A percentile compares a stretch with the other conserved stretches of the same genome.
Conservation (phyloP, 2,329 filamentous ascomycete species). For the Lizonia empirigonia region DNA sequence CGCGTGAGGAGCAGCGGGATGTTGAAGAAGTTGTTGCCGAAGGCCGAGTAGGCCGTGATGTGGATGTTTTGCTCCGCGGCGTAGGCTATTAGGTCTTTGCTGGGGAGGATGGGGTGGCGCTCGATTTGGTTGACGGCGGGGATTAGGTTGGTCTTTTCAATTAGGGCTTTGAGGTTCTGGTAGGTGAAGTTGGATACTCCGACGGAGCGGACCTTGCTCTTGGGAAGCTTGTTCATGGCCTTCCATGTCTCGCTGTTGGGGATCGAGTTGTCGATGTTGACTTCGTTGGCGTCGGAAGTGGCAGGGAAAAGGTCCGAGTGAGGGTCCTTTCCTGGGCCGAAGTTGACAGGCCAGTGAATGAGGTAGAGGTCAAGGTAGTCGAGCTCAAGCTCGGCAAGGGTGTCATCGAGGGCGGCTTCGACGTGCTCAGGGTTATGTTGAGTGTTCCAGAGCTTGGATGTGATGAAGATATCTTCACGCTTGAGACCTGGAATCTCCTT, state of each 20-base stretch:
- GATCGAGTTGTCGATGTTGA: slow-evolving; percentile 42
- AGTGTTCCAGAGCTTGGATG: slow-evolving; percentile 89
- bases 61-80: slow-evolving; percentile 41
- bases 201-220: slow-evolving; percentile 44
- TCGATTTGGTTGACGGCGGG: slow-evolving; percentile 42
- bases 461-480: slow-evolving; percentile 51
- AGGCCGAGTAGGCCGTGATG: slow-evolving; percentile 52
- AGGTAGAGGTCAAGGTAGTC: slow-evolving; percentile 92
- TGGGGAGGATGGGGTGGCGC: slow-evolving; percentile 38
- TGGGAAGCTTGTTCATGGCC: slow-evolving; percentile 49
- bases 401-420: slow-evolving; percentile 71
- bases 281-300: slow-evolving; percentile 61
- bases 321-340: slow-evolving; percentile 61
- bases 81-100: slow-evolving; percentile 37
- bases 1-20: slow-evolving; percentile 69
- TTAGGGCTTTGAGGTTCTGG: slow-evolving; percentile 57
- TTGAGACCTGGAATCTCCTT: slow-evolving; percentile 35
- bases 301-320: slow-evolving; percentile 38
- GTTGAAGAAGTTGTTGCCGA: slow-evolving; percentile 48
- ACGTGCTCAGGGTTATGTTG: slow-evolving; percentile 77
- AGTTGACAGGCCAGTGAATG: slow-evolving; percentile 84
- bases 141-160: slow-evolving; percentile 52
- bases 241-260: slow-evolving; percentile 41
- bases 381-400: slow-evolving; percentile 76
- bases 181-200: slow-evolving; percentile 43